Percentiles rank a stretch among this genome's conserved stretches.
Evolutionary conservation across 306 rosid species (phyloP).

Genomic region (Cyamopsis tetragonoloba): DNA sequence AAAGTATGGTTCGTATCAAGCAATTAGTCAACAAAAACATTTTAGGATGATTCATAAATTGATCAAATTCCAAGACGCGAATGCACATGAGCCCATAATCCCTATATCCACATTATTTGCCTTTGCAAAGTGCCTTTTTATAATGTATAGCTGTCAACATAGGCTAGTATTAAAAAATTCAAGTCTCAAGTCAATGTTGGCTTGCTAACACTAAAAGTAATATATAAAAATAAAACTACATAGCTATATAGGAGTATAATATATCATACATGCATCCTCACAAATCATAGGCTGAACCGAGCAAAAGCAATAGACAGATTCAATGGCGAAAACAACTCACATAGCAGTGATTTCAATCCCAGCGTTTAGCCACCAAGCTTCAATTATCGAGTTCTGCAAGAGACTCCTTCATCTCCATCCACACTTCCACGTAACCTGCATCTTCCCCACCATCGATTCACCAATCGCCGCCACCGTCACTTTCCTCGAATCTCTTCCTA

Average conservation of each 20-base stretch:
- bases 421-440: constrained; percentile 18
- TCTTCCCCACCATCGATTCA: constrained; percentile 20
- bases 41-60: no score
- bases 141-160: neutral
- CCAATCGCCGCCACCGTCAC: constrained; percentile 3
- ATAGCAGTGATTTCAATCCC: constrained; percentile 16
- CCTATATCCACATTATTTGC: no score
- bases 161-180: neutral
- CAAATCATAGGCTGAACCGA: neutral
- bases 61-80: no score
- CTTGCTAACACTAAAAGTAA: neutral
- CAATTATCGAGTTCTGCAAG: constrained; percentile 27
- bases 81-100: no score
- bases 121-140: no score
- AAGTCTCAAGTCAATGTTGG: neutral
- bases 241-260: no score
- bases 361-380: constrained; percentile 15
- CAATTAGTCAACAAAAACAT: no score
- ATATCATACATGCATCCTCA: neutral
- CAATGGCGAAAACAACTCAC: constrained; percentile 20
- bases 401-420: constrained; percentile 1
- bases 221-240: neutral
- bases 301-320: neutral
- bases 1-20: no score
- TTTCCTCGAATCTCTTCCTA: constrained; percentile 19